These are phyloP conservation scores for Hymenoscyphus salicellus DNA, from an alignment of 2,329 filamentous ascomycete genomes.

Conservation along the genomic window DNA sequence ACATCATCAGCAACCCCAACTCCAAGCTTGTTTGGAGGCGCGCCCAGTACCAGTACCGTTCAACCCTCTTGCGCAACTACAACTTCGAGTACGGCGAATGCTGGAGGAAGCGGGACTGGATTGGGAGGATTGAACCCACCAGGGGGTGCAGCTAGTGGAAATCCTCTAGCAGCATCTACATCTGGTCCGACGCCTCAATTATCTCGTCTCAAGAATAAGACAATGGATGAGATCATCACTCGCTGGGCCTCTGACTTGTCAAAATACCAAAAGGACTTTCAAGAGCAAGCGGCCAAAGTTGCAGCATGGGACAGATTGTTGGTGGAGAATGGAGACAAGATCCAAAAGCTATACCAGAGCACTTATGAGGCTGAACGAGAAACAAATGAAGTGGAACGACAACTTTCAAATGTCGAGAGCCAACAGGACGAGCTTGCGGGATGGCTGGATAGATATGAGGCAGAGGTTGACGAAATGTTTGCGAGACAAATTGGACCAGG, in stretches of 20 bases:
- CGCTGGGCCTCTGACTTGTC: slow-evolving; percentile 93
- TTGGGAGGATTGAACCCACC: slow-evolving; percentile 6
- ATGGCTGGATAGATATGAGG: slow-evolving; percentile 88
- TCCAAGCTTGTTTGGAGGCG: slow-evolving; percentile 6
- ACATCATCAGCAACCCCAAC: slow-evolving; percentile 15
- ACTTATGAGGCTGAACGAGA: slow-evolving; percentile 93
- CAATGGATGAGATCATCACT: slow-evolving; percentile 98
- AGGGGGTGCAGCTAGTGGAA: slow-evolving; percentile 23
- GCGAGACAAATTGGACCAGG: slow-evolving; percentile 71
- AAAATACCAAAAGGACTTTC: slow-evolving; percentile 96
- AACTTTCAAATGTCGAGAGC: slow-evolving; percentile 82
- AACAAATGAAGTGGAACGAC: slow-evolving; percentile 88
- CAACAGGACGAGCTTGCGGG: slow-evolving; percentile 87
- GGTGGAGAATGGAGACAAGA: slow-evolving; percentile 92
- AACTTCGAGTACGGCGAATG: slow-evolving; percentile 17
- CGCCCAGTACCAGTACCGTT: not conserved
- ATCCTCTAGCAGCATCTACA: slow-evolving; percentile 65
- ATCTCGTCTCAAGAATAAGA: slow-evolving; percentile 93
- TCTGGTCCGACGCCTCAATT: slow-evolving; percentile 78
- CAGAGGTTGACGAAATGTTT: slow-evolving; percentile 86
- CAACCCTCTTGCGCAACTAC: slow-evolving; percentile 12
- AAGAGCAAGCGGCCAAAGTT: slow-evolving; percentile 81
- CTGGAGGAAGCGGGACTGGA: slow-evolving; percentile 4
- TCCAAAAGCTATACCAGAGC: slow-evolving; percentile 85
- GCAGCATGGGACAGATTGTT: slow-evolving; percentile 85